Conservation (phyloP, 345 rosid genomes). For the Populus deltoides region DNA sequence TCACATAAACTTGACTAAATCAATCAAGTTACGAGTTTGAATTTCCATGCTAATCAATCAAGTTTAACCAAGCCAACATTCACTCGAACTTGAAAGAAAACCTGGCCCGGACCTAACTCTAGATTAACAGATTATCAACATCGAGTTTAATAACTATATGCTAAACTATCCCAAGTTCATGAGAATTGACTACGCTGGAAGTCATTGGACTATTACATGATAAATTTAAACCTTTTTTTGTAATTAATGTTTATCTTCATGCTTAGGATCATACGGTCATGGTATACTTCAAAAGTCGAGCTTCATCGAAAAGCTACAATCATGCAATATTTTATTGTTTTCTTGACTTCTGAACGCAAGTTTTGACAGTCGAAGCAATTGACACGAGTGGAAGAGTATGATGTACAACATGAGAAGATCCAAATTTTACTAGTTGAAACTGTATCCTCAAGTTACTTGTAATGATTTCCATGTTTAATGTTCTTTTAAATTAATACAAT, state of each 20-base stretch:
- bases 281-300: neutral
- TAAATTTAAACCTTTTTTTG: neutral
- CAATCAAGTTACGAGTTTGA: too few relatives aligned
- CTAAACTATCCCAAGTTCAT: neutral
- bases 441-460: neutral
- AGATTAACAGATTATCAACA: too few relatives aligned
- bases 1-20: too few relatives aligned
- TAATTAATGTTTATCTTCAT: neutral
- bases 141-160: too few relatives aligned
- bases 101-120: too few relatives aligned
- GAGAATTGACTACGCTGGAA: neutral
- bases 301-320: neutral
- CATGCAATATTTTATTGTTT: neutral
- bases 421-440: neutral
- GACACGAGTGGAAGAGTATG: neutral
- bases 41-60: too few relatives aligned
- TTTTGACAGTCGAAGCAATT: neutral
- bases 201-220: neutral
- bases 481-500: neutral
- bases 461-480: neutral
- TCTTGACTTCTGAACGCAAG: neutral
- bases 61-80: too few relatives aligned
- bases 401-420: neutral
- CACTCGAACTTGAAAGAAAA: too few relatives aligned
- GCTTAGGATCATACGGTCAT: neutral